Evolutionary conservation across 495 filamentous ascomycete genomes (phyloP), one percentile per base, ranked within the genome.

Genomic region (Pyrenopolyporus hunteri): DNA sequence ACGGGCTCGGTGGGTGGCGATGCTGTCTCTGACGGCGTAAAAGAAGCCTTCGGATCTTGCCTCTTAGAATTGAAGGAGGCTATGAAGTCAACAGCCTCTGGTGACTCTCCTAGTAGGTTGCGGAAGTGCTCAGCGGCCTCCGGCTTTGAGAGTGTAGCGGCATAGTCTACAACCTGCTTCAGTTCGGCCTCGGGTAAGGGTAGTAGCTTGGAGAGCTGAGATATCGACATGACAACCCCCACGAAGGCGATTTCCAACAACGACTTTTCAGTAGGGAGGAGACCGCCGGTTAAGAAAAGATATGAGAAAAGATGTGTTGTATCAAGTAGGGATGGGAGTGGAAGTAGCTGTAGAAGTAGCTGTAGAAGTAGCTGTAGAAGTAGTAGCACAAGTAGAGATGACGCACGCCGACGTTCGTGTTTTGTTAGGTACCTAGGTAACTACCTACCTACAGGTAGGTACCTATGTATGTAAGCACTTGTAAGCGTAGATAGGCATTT

Each of bases 11-110:
- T 55, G 0, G 63, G 67, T 6, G 72, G 70, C 1, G 43, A 55
- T 6, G 42, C 28, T 17, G 29, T 25, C 8, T 7, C 11, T 1
- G 50, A n/a, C 22, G 58, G 53, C 13, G 60, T 56, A 0, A 54
- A 49, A n/a, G 70, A 26, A 1, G 72, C 37, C 35, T 65, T 74
- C 0, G 77, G 75, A 17, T 79, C 75, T 66, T 82, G 73, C 26
- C 90, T 85, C 25, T 85, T 87, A 7, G 86, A 78, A 70, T 94
- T 98, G 80, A 96, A 98, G 35, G 87, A 86, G 17, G 91, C 85
- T 65, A 98, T 96, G 71, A 98, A 98, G 57, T 96, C 92, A 56
- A 97, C 74, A 0, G 89, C 87, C 58, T 89, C 85, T 10, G 91
- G 83, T 4, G 91, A 91, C 70, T 96, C 91, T 39, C 92, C 94